Conservation (phyloP, 75 land plant species). For the Ceratopteris richardii region DNA sequence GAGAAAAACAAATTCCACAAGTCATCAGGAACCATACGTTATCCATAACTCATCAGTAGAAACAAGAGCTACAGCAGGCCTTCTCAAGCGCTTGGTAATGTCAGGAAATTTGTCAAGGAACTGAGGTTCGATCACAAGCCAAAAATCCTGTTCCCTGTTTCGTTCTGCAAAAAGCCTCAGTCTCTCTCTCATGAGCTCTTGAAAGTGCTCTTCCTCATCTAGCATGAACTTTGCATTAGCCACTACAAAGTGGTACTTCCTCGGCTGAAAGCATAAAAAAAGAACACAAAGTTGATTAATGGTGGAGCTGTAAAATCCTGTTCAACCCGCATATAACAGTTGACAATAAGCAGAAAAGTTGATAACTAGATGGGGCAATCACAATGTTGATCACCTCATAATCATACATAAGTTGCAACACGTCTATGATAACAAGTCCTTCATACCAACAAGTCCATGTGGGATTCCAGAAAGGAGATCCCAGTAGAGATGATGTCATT, state of each 20-base stretch:
- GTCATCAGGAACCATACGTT: constrained; percentile 44
- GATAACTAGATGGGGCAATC: too few species aligned
- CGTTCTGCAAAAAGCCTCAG: constrained; percentile 56
- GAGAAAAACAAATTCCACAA: background rate
- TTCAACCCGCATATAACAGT: too few species aligned
- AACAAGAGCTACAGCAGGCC: constrained; percentile 93
- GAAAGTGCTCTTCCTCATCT: constrained; percentile 96
- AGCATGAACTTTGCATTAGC: constrained; percentile 96
- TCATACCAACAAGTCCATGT: too few species aligned
- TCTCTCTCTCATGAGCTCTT: constrained; percentile 79
- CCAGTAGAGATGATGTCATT: too few species aligned
- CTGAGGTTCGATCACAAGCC: constrained; percentile 93
- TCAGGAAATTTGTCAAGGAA: constrained; percentile 87
- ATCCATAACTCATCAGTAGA: constrained; percentile 89
- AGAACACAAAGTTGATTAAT: too few species aligned
- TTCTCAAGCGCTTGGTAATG: constrained; percentile 51
- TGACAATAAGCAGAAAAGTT: too few species aligned
- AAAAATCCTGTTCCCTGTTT: constrained; percentile 73
- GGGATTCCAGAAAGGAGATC: too few species aligned
- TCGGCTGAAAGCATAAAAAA: constrained; percentile 6
- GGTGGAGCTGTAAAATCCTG: too few species aligned
- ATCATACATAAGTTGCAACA: too few species aligned
- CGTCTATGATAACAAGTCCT: too few species aligned
- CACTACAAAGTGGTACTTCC: constrained; percentile 45
- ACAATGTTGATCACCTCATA: too few species aligned